Conservation (phyloP, 768 basidiomycete species). For the Kwoniella dejecticola region DNA sequence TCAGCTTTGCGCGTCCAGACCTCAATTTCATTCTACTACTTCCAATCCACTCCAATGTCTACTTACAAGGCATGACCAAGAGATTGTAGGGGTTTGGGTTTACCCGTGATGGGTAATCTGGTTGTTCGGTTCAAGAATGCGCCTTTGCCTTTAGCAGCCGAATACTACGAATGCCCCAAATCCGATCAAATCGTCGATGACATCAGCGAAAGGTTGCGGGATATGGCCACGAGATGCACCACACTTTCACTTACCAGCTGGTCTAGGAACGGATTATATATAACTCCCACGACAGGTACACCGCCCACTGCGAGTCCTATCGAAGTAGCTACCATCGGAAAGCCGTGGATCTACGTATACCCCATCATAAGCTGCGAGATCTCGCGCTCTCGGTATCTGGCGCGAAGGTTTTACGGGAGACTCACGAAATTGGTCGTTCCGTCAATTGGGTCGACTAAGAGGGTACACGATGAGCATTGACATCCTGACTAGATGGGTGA, state of each 20-base stretch:
- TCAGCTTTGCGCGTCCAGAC: too few species aligned
- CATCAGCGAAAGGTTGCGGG: too few species aligned
- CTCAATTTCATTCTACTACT: too few species aligned
- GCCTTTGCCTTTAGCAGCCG: constrained; percentile 75
- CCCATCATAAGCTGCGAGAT: not conserved
- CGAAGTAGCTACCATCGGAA: constrained; percentile 82
- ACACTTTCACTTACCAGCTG: constrained; percentile 69
- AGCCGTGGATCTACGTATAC: constrained; percentile 57
- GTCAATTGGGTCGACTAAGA: constrained; percentile 41
- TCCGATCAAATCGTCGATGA: not conserved
- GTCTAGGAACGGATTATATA: constrained; percentile 89
- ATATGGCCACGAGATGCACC: too few species aligned
- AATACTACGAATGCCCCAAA: constrained; percentile 59
- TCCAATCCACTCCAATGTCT: too few species aligned
- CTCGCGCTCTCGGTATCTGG: not conserved
- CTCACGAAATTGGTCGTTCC: constrained; percentile 54
- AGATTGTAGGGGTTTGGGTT: constrained; percentile 63
- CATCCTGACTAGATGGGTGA: not conserved
- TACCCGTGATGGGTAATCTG: constrained; percentile 67
- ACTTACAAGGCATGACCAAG: constrained; percentile 67
- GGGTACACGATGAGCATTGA: constrained; percentile 7
- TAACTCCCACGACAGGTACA: constrained; percentile 81
- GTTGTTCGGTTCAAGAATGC: constrained; percentile 67
- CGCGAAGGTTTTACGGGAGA: not conserved
- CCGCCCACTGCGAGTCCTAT: constrained; percentile 83